Evolutionary conservation across 2,329 filamentous ascomycete species (phyloP), one percentile per base, ranked within the genome.

Genomic region (Pseudocercospora cruenta): DNA sequence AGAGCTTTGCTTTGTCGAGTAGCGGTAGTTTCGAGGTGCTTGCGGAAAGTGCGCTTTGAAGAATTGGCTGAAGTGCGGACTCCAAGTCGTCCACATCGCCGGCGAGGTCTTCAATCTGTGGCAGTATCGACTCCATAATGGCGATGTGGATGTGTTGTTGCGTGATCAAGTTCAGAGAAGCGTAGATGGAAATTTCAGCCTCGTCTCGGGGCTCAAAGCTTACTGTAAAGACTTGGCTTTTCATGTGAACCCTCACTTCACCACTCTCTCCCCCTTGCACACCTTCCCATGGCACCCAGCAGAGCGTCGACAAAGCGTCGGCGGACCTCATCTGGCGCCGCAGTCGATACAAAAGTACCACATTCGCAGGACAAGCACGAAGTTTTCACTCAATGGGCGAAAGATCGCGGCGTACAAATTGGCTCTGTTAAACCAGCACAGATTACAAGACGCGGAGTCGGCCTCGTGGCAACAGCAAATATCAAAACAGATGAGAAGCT

Each of bases 1-100:
- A 93, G 66, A 97, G 88, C 81, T 98, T 97, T 7, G 95, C 93
- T 81, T 93, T 94, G 82, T 98, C 94, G 67, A 99, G 85, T n/a
- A 98, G 85, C 1, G 94, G 94, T 28, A 98, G 84, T 76, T 93
- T 93, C 63, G 88, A 89, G 4, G 92, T 88, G 64, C 88, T 86
- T 47, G 90, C 87, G 59, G 87, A 83, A 51, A 97, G 81, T 1
- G 86, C 79, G 58, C 85, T 84, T 39, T 84, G 82, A 26, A 96
- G 81, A 5, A 98, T 82, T n/a, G 94, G 93, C 69, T 87, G 81
- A 28, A 98, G 84, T 3, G 87, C 84, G 39, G 89, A 86, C 76
- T 96, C 88, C 55, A 98, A 85, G 63, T 90, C 87, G 79, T 96
- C 91, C 59, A 98, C 87, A 77, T 93, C 88, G 8, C 59, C 61